A percentile compares a stretch with the other conserved stretches of the same genome.
phyloP scores from a whole-genome alignment of 148 eudicot species.

The Diospyros kaki region DNA sequence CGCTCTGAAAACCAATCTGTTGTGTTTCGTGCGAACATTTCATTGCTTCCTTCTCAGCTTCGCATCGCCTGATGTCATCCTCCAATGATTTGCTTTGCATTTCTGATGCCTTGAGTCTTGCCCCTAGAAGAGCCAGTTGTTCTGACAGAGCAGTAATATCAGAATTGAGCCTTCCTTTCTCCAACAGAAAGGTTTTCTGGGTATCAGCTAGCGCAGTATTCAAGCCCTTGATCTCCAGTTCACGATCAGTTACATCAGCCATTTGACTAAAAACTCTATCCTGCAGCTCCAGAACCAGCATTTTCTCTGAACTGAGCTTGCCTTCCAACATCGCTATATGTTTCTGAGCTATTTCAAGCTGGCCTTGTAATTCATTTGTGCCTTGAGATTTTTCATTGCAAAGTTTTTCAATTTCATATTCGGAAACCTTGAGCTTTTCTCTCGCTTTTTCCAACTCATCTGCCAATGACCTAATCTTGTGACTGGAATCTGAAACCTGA shows the following conservation, averaged over 20 bases:
- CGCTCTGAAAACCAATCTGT: conserved; percentile 29
- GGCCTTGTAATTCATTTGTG: conserved; percentile 24
- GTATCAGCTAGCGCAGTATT: conserved; percentile 37
- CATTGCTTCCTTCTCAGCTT: conserved; percentile 34
- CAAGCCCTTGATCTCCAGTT: conserved; percentile 41
- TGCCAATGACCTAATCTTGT: conserved; percentile 30
- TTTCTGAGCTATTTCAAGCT: conserved; percentile 37
- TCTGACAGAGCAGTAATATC: conserved; percentile 37
- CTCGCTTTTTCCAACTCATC: conserved; percentile 40
- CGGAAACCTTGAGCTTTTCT: conserved; percentile 32
- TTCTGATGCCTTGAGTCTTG: conserved; percentile 30
- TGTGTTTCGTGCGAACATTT: conserved; percentile 33
- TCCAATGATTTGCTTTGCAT: conserved; percentile 27
- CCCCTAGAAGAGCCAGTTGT: conserved; percentile 27
- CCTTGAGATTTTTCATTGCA: conserved; percentile 22
- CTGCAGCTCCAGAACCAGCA: conserved; percentile 40
- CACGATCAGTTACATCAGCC: conserved; percentile 31
- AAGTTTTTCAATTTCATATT: conserved; percentile 24
- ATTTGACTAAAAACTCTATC: conserved; percentile 28
- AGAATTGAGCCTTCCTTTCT: conserved; percentile 39
- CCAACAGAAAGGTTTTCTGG: conserved; percentile 30
- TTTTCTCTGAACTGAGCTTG: conserved; percentile 49
- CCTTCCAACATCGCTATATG: conserved; percentile 28
- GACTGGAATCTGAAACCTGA: conserved; percentile 20
- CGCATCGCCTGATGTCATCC: conserved; percentile 32